Base-by-base conservation (phyloP, 1,284 basidiomycete species). In the Malassezia psittaci region DNA sequence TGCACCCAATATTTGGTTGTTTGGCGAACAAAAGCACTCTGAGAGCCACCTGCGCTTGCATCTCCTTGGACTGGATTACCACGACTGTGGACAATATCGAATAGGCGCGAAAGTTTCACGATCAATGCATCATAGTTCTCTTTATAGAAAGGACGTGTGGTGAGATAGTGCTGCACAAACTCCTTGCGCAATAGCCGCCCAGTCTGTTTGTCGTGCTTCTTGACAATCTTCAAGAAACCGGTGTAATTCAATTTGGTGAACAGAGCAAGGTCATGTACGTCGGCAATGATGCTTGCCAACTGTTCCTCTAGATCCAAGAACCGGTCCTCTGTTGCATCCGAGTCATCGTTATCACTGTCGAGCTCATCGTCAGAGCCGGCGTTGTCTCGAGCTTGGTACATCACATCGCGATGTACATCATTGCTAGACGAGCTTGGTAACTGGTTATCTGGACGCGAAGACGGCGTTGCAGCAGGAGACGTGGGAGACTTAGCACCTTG, bases 141-240 rank as follows among this genome's bases (percentile, higher is more conserved):
- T 76, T 87, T 93, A 81, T 96, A 96, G 78, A 98, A 98, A 0
- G 93, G 91, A 13, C 91, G 85, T 67, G 87, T 86, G 72, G 91
- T 90, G 51, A 98, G 83, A 76, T 91, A 96, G 61, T 90, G 84
- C 75, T 89, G 86, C 66, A 91, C 83, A 71, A 83, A 83, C 35
- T 79, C 78, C 42, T 79, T 77, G 67, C 81, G 80, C 45, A 83
- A 73, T 32, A 78, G 76, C 59, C 79, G 80, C n/a, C 79, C 79
- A 13, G 81, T 83, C 63, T 80, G 77, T 78, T 83, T 83, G 73
- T 88, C 87, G 74, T 88, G 87, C 84, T 88, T 88, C 82, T 98
- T 98, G 62, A 96, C 81, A 62, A 98, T 98, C 79, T 99, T 99
- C 81, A 96, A 87, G 77, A 99, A 99, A 9, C 94, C 94, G 0